Conservation (phyloP, 805 yeast species). For the Lipomyces sp. region DNA sequence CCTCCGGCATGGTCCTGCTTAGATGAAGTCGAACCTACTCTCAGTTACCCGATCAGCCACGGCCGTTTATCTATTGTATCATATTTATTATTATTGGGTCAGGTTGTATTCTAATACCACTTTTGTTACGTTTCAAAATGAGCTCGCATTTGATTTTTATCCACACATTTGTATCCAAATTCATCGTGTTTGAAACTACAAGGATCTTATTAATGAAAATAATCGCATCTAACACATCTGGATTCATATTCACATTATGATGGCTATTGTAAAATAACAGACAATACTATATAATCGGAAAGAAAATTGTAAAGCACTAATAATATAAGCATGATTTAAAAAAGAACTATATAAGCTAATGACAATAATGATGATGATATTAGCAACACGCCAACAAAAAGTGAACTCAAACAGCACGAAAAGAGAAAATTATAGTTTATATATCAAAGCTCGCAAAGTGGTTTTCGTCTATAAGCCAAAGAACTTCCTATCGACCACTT, state of each 20-base stretch:
- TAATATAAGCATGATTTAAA: neutral
- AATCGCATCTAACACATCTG: neutral
- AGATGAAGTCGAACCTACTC: neutral
- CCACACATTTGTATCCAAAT: neutral
- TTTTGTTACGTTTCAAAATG: neutral
- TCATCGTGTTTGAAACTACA: neutral
- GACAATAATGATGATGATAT: neutral
- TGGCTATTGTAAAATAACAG: neutral
- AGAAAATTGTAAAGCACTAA: neutral
- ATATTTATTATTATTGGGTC: neutral
- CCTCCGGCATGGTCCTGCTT: neutral
- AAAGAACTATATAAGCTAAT: neutral
- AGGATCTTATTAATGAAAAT: neutral
- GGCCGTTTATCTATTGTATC: too few species aligned
- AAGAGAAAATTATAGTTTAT: neutral
- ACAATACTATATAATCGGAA: neutral
- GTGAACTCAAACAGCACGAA: neutral
- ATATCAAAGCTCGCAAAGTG: neutral
- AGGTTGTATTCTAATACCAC: constrained; percentile 1
- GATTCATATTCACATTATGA: neutral
- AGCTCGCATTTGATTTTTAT: too few species aligned
- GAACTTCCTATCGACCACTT: neutral
- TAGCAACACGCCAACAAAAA: neutral
- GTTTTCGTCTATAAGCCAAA: constrained; percentile 1
- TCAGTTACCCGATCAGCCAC: neutral